A percentile compares a stretch with the other conserved stretches of the same genome.
Conservation (phyloP, 805 yeast genomes). For the Ogataea wickerhamii region DNA sequence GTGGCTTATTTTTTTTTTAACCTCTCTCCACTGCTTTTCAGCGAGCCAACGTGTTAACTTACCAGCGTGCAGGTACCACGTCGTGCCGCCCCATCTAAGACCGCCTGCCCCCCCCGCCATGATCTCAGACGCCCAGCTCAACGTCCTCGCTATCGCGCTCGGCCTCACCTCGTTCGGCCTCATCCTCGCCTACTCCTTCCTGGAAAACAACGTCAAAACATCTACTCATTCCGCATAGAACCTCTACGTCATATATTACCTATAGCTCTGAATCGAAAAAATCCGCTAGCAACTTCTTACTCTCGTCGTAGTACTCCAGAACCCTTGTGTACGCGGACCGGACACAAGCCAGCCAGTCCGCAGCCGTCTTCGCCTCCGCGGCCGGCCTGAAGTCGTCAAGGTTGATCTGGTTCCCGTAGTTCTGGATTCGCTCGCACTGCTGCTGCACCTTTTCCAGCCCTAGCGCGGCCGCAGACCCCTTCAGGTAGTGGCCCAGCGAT, state of each 20-base stretch:
- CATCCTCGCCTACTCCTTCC: conserved; percentile 62
- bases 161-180: conserved; percentile 71
- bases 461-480: conserved; percentile 93
- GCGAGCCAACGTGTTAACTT: too few relatives aligned
- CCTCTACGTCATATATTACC: background rate
- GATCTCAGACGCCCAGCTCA: conserved; percentile 82
- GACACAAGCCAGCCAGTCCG: conserved; percentile 39
- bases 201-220: conserved; percentile 25
- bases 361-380: conserved; percentile 31
- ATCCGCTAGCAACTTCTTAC: conserved; percentile 48
- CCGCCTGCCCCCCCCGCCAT: too few relatives aligned
- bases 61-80: too few relatives aligned
- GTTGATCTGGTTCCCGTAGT: conserved; percentile 59
- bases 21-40: too few relatives aligned
- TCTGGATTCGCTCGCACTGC: conserved; percentile 92
- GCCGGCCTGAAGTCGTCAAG: conserved; percentile 26
- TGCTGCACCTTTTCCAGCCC: conserved; percentile 79
- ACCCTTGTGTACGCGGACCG: conserved; percentile 53
- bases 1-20: too few relatives aligned
- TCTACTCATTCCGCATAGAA: background rate
- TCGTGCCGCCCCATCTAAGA: too few relatives aligned
- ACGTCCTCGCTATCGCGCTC: conserved; percentile 65
- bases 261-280: conserved; percentile 42
- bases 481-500: conserved; percentile 83
- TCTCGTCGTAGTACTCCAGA: conserved; percentile 45